Base-by-base conservation (phyloP, 2,329 filamentous ascomycete genomes). In the Fusarium torulosum region DNA sequence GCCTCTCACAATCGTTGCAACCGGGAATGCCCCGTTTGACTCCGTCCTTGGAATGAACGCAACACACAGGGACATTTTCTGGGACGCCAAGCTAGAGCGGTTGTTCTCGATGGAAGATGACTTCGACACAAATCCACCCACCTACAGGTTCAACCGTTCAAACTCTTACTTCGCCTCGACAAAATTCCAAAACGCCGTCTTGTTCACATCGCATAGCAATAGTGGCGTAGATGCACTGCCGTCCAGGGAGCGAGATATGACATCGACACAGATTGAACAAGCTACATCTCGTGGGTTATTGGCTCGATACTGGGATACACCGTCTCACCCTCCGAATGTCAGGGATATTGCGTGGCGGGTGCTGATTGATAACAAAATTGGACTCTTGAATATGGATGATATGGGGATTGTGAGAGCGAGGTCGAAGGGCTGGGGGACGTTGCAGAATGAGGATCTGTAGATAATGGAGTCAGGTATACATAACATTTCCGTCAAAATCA, bases 101-200 rank as follows among this genome's bases (percentile, higher is more conserved):
- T 25, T 64, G 1, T 27, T 40, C 15, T 46, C 59, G 0, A 13
- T 14, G 1, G 59, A 53, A 9, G 59, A 64, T 1, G 19, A 64
- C 17, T 64, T 64, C 11, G 7, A 17, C 2, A 53, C 46, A 8
- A 43, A 27, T 4, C 61, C 59, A 10, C 61, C 61, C 0, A 49
- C 37, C 4, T 64, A 29, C 4, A 58, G 29, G 15, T 64, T 44
- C 37, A 53, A 64, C 9, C 37, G 6, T 3, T 64, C 59, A 3
- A 64, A 64, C 21, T 64, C 61, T 15, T 64, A 64, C 8, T 64
- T 47, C 8, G 61, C 61, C 0, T 64, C 61, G 1, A 64, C 61
- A 1, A 33, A 25, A 11, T 64, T 64, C 7, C 10, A 47, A 38
- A 64, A 64, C 15, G 61, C 59, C 15, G 53, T 53, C 10, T 19